Evolutionary conservation across 2,329 filamentous ascomycete genomes (phyloP).

Genomic region (Talaromyces amestolkiae): DNA sequence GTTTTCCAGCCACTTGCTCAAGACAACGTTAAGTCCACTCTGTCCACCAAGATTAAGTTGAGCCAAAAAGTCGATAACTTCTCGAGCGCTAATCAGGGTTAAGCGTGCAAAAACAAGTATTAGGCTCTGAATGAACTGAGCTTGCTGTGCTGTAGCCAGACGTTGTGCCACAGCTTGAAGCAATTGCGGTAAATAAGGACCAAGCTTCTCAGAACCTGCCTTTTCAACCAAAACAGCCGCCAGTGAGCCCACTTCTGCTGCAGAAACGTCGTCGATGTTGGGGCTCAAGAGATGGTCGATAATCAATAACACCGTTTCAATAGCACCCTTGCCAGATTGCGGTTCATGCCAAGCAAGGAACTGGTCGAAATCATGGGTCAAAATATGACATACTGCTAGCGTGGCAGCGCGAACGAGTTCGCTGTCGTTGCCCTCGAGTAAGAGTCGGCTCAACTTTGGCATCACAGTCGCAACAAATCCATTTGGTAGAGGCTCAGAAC

Average conservation of each 20-base stretch:
- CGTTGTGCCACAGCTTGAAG: slow-evolving; percentile 84
- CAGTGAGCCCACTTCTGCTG: slow-evolving; percentile 91
- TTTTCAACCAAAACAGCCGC: slow-evolving; percentile 95
- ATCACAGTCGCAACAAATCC: slow-evolving; percentile 83
- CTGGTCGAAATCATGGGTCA: slow-evolving; percentile 85
- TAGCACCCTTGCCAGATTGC: slow-evolving; percentile 71
- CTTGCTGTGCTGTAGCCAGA: slow-evolving; percentile 75
- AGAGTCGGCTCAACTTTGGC: slow-evolving; percentile 78
- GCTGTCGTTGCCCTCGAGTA: slow-evolving; percentile 81
- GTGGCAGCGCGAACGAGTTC: slow-evolving; percentile 85
- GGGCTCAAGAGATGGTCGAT: slow-evolving; percentile 86
- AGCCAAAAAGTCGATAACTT: slow-evolving; percentile 88
- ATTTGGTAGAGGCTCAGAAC: slow-evolving; percentile 76
- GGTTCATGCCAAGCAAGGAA: slow-evolving; percentile 81
- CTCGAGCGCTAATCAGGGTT: slow-evolving; percentile 76
- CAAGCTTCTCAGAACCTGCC: slow-evolving; percentile 84
- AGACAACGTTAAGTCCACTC: slow-evolving; percentile 82
- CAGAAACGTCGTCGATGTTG: slow-evolving; percentile 84
- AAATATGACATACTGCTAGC: slow-evolving; percentile 81
- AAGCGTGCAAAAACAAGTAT: slow-evolving; percentile 93
- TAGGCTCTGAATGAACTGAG: slow-evolving; percentile 90
- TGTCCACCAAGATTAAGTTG: slow-evolving; percentile 72
- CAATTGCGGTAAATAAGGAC: slow-evolving; percentile 84
- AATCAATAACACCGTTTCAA: slow-evolving; percentile 86
- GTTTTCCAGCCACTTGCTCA: slow-evolving; percentile 96